These are phyloP conservation scores for Mycena amicta DNA, from an alignment of 768 basidiomycete genomes.

Conservation along the genomic window DNA sequence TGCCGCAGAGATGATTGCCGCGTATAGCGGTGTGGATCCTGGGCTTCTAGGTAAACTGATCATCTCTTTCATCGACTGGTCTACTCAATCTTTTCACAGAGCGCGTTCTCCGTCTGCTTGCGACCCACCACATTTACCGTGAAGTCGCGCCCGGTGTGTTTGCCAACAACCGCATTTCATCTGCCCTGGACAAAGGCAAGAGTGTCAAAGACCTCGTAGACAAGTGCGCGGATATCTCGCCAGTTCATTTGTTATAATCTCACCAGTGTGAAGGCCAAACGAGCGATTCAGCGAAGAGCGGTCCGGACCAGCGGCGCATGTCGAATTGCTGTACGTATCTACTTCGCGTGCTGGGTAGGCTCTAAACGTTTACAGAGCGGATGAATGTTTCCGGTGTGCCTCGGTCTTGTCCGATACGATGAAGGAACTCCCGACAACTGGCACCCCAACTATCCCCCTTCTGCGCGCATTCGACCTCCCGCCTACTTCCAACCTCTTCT, in stretches of 20 bases:
- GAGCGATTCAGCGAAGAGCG: not conserved
- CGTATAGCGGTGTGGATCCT: not conserved
- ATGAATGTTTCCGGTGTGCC: not conserved
- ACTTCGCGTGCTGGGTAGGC: not conserved
- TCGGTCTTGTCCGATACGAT: not conserved
- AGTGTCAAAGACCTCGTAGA: slow-evolving; percentile 11
- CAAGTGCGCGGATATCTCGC: slow-evolving; percentile 11
- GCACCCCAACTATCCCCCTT: not conserved
- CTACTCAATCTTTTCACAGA: not conserved
- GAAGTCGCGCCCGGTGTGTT: slow-evolving; percentile 30
- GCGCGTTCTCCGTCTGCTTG: slow-evolving; percentile 30
- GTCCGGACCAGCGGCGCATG: not conserved
- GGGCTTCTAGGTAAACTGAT: not conserved
- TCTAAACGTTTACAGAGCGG: not conserved
- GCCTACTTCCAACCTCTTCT: not conserved
- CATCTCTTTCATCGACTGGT: not conserved
- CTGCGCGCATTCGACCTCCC: not conserved
- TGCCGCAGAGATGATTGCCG: not conserved
- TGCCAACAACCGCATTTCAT: slow-evolving; percentile 30
- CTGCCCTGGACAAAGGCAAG: slow-evolving; percentile 25
- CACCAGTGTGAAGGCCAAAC: not conserved
- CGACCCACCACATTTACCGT: slow-evolving; percentile 29
- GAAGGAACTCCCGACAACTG: not conserved
- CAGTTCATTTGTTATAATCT: not conserved
- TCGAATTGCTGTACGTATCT: not conserved